A percentile compares a stretch with the other conserved stretches of the same genome.
Evolutionary conservation across 1,284 basidiomycete genomes (phyloP).

Genomic region (Schizophyllum commune): DNA sequence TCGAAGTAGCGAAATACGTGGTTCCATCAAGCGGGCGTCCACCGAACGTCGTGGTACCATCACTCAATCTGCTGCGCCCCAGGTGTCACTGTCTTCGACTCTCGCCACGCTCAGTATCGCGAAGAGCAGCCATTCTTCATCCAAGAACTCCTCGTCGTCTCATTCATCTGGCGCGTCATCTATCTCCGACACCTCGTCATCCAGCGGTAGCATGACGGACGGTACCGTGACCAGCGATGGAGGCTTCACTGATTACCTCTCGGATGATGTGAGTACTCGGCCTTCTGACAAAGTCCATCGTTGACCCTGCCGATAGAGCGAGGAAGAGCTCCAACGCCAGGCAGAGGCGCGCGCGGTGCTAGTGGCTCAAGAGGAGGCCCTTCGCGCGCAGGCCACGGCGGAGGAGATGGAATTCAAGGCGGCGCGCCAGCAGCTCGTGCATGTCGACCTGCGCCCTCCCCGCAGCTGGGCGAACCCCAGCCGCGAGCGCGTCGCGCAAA

Average conservation of each 20-base stretch:
- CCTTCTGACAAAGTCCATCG: not conserved
- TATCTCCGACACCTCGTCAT: not conserved
- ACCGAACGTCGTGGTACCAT: not conserved
- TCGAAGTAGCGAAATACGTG: not conserved
- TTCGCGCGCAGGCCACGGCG: conserved; percentile 18
- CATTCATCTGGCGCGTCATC: not conserved
- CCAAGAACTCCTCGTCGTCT: not conserved
- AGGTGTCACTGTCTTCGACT: not conserved
- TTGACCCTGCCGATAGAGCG: conserved; percentile 30
- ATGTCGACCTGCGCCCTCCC: conserved; percentile 65
- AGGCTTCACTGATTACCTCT: conserved; percentile 77
- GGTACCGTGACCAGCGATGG: conserved; percentile 75
- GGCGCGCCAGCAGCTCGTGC: conserved; percentile 65
- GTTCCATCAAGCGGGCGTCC: not conserved
- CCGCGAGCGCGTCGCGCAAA: not conserved
- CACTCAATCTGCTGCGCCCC: not conserved
- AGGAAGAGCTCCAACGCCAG: conserved; percentile 74
- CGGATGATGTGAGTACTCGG: conserved; percentile 41
- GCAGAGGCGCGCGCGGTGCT: conserved; percentile 68
- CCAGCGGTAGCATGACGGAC: not conserved
- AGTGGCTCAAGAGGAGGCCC: conserved; percentile 57
- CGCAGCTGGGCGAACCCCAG: conserved; percentile 43
- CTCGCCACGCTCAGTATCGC: not conserved
- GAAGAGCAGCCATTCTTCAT: not conserved
- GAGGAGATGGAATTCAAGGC: conserved; percentile 75